Evolutionary conservation across 257 asterid genomes (phyloP).

Genomic region (Capsicum baccatum): DNA sequence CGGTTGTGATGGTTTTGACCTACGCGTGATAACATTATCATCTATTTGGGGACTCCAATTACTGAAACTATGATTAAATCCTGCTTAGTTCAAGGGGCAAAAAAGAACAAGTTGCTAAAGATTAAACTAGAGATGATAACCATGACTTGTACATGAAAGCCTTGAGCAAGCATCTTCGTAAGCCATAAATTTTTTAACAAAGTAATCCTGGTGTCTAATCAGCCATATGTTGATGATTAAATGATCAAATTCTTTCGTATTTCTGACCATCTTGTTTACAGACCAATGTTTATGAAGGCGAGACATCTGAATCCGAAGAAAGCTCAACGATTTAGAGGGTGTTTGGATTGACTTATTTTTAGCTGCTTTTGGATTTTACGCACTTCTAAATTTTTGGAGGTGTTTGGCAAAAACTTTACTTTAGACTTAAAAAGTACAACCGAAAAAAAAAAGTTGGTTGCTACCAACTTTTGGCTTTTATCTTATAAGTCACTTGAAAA

Average conservation of each 20-base stretch:
- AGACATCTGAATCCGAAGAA: not conserved
- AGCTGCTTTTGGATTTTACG: too few species aligned
- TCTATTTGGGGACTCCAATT: not conserved
- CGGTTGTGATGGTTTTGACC: not conserved
- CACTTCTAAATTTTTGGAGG: too few species aligned
- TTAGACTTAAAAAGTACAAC: too few species aligned
- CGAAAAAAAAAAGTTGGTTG: too few species aligned
- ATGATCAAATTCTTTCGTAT: not conserved
- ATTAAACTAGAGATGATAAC: not conserved
- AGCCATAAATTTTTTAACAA: not conserved
- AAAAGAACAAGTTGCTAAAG: not conserved
- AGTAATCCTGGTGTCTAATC: not conserved
- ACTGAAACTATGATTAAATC: not conserved
- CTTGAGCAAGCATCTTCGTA: not conserved
- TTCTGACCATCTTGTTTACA: not conserved
- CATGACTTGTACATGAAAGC: not conserved
- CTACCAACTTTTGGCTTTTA: too few species aligned
- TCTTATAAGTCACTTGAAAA: too few species aligned
- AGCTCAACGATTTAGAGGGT: not conserved
- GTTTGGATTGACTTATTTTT: too few species aligned
- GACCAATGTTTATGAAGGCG: not conserved
- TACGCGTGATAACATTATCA: not conserved
- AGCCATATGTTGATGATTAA: not conserved
- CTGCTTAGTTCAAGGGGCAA: not conserved
- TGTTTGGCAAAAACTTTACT: too few species aligned